Evolutionary conservation across 2,329 filamentous ascomycete genomes (phyloP).

Genomic region (Chaetomiaceae sp.): DNA sequence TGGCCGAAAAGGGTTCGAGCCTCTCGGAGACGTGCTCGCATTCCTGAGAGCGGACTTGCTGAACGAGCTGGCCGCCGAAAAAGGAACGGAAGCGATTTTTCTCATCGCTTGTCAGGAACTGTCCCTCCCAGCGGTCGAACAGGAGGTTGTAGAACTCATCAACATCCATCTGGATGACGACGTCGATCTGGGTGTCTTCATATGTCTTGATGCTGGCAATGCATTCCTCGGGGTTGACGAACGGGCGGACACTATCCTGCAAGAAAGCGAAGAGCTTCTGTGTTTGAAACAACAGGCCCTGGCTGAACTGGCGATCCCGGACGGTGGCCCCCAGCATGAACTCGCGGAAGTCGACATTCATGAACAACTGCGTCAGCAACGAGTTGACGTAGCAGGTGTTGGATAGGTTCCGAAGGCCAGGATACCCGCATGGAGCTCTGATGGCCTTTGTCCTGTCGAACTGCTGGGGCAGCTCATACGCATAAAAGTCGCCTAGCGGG

Average conservation of each 20-base stretch:
- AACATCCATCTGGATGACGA: constrained; percentile 92
- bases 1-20: constrained; percentile 85
- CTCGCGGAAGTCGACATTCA: constrained; percentile 81
- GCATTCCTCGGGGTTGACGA: constrained; percentile 66
- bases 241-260: constrained; percentile 74
- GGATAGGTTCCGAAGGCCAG: constrained; percentile 85
- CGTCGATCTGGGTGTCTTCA: constrained; percentile 77
- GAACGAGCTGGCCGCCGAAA: constrained; percentile 86
- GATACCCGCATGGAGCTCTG: constrained; percentile 74
- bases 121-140: constrained; percentile 84
- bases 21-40: constrained; percentile 90
- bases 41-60: constrained; percentile 93
- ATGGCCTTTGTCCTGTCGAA: constrained; percentile 65
- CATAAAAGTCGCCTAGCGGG: constrained; percentile 43
- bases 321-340: constrained; percentile 71
- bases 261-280: constrained; percentile 79
- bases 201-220: constrained; percentile 76
- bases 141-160: constrained; percentile 96
- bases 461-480: constrained; percentile 54
- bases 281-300: constrained; percentile 69
- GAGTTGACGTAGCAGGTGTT: constrained; percentile 99
- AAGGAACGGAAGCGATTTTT: constrained; percentile 74
- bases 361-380: constrained; percentile 88
- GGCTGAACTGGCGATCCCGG: constrained; percentile 48
- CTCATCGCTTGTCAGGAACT: constrained; percentile 62